These are phyloP conservation scores for Vigna angularis DNA, from an alignment of 306 rosid species.

Conservation along the genomic window DNA sequence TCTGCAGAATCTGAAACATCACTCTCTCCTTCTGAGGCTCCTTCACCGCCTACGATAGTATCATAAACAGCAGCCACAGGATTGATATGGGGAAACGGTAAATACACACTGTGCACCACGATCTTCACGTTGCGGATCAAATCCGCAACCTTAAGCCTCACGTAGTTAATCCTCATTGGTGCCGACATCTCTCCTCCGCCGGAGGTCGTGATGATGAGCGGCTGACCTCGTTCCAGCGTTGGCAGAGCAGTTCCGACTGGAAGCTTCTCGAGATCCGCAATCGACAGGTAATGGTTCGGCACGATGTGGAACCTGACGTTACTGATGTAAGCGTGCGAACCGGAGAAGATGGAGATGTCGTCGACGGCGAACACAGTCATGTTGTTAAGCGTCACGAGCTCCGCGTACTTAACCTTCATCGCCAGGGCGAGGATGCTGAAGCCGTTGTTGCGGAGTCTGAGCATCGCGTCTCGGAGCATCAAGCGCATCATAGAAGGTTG, in stretches of 20 bases:
- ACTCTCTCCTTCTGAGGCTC: slow-evolving; percentile 42
- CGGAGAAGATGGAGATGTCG: slow-evolving; percentile 73
- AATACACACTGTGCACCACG: slow-evolving; percentile 62
- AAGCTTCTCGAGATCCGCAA: slow-evolving; percentile 67
- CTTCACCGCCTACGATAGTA: slow-evolving; percentile 51
- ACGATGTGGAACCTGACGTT: slow-evolving; percentile 71
- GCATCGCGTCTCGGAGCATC: slow-evolving; percentile 73
- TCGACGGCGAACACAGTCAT: slow-evolving; percentile 75
- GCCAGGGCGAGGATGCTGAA: slow-evolving; percentile 70
- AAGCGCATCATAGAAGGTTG: slow-evolving; percentile 66
- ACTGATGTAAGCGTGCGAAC: slow-evolving; percentile 67
- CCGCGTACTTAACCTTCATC: slow-evolving; percentile 66
- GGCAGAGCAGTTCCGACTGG: slow-evolving; percentile 69
- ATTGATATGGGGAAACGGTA: slow-evolving; percentile 75
- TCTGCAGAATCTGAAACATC: slow-evolving; percentile 26
- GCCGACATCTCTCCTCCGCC: slow-evolving; percentile 48
- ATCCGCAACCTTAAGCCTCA: slow-evolving; percentile 64
- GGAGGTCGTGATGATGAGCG: slow-evolving; percentile 62
- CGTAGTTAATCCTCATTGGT: slow-evolving; percentile 74
- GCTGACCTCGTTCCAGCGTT: slow-evolving; percentile 59
- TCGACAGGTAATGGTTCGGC: slow-evolving; percentile 61
- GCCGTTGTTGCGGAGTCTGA: slow-evolving; percentile 74
- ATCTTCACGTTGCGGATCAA: slow-evolving; percentile 66
- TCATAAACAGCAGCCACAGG: slow-evolving; percentile 59
- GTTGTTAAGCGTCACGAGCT: slow-evolving; percentile 62